Evolutionary conservation across 176 grass and related monocot genomes (phyloP).

Genomic region (bread wheat (Triticum aestivum)): DNA sequence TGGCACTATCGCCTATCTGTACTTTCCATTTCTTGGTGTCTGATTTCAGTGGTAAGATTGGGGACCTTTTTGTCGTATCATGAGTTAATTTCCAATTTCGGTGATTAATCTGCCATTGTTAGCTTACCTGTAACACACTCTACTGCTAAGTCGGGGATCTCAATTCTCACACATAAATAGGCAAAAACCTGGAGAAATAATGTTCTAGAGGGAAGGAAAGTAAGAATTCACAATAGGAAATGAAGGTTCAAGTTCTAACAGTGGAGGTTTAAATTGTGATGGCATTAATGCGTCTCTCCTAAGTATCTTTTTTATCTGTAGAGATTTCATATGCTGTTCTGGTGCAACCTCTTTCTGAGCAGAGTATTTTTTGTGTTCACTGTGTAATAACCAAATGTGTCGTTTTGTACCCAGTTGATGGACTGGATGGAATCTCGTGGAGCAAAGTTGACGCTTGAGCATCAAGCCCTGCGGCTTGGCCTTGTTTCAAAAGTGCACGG

Average conservation of each 20-base stretch:
- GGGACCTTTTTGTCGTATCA: too few relatives aligned
- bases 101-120: neutral
- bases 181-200: neutral
- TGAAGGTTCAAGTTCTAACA: neutral
- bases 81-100: neutral
- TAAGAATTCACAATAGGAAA: neutral
- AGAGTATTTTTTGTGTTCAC: neutral
- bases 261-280: neutral
- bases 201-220: neutral
- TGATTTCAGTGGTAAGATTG: too few relatives aligned
- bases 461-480: slow-evolving; percentile 42
- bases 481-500: slow-evolving; percentile 46
- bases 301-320: neutral
- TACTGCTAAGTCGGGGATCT: neutral
- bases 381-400: neutral
- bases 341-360: neutral
- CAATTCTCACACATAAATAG: neutral
- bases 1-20: too few relatives aligned
- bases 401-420: slow-evolving; percentile 37
- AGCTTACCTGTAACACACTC: neutral
- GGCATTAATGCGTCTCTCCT: neutral
- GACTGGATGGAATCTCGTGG: slow-evolving; percentile 55
- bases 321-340: neutral
- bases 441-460: slow-evolving; percentile 12
- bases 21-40: too few relatives aligned